Evolutionary conservation across 495 filamentous ascomycete genomes (phyloP).

Genomic region (Pyrenula aspistea): DNA sequence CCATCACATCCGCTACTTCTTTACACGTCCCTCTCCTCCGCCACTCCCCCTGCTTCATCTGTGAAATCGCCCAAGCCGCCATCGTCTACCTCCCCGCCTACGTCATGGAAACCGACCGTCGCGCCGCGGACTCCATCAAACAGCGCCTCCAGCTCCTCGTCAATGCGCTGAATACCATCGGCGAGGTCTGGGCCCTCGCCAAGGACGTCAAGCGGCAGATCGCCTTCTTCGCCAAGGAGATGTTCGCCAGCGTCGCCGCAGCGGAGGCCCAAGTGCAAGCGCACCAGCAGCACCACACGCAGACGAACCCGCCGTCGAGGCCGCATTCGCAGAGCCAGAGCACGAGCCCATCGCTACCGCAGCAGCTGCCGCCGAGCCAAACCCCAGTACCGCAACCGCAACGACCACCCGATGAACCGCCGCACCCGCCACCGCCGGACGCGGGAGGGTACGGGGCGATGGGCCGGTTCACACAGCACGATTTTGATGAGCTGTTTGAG

Average conservation of each 20-base stretch:
- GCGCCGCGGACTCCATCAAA: not conserved
- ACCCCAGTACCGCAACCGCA: not conserved
- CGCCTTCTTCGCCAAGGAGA: not conserved
- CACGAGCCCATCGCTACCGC: not conserved
- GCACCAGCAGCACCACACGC: not conserved
- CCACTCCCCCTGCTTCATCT: not conserved
- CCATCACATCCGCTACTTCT: not conserved
- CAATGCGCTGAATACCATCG: not conserved
- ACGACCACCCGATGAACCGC: not conserved
- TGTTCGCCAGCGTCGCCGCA: not conserved
- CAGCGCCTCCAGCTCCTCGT: not conserved
- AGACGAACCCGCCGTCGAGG: not conserved
- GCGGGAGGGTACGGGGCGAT: not conserved
- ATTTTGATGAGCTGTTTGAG: not conserved
- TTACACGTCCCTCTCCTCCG: not conserved
- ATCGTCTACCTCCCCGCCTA: not conserved
- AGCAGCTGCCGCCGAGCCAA: not conserved
- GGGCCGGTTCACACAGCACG: not conserved
- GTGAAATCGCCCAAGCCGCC: not conserved
- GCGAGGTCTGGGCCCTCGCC: not conserved
- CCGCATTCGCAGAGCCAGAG: not conserved
- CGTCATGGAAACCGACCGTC: not conserved
- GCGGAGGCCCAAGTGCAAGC: not conserved
- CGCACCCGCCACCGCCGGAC: not conserved
- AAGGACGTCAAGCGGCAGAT: not conserved